Base-by-base conservation (phyloP, 2,329 filamentous ascomycete genomes). In the Aspergillus caelatus region DNA sequence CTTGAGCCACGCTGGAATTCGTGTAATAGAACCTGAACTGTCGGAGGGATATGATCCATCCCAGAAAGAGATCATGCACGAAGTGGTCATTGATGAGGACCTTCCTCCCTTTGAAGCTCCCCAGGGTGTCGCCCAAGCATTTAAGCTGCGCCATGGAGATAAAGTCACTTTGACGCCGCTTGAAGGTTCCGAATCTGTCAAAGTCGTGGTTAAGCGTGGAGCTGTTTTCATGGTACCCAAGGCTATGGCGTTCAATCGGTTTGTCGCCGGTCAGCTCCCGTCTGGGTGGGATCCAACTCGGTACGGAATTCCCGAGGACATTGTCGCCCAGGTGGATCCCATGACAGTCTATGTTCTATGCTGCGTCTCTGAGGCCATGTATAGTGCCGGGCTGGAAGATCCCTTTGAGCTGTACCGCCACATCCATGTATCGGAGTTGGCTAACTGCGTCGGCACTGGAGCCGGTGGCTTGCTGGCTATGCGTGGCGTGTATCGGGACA, bases 391-490 rank as follows among this genome's bases (percentile, higher is more conserved):
- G 89, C 94, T 99, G 78, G 98, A 95, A 28, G 96, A 99, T 77
- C 95, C 95, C 19, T 99, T 98, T 76, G 95, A 99, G 82, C 98
- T 99, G 83, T 99, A 99, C 88, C 94, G 98, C 84, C 99, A 99
- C 74, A 94, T 99, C 67, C 95, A 99, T 79, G 89, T 99, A 65
- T 98, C 95, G 8, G 92, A 99, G 77, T 92, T 99, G 58, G 95
- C 95, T 79, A 99, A 99, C 86, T 98, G 94, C 77, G 89, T 99
- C 71, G 95, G 95, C 80, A 99, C 96, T 36, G 95, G 96, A 85
- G 97, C 99, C 84, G 95, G 95, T 86, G 95, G 96, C 81, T 91
- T 93, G 65, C 88, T 88, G 72, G 95, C 95, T 72, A 87, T 99
- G 68, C 90, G 93, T 73, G 94, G 94, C 72, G 98, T 99, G 94